Evolutionary conservation across 345 rosid species (phyloP), one percentile per base, ranked within the genome.

Genomic region (Boechera stricta): DNA sequence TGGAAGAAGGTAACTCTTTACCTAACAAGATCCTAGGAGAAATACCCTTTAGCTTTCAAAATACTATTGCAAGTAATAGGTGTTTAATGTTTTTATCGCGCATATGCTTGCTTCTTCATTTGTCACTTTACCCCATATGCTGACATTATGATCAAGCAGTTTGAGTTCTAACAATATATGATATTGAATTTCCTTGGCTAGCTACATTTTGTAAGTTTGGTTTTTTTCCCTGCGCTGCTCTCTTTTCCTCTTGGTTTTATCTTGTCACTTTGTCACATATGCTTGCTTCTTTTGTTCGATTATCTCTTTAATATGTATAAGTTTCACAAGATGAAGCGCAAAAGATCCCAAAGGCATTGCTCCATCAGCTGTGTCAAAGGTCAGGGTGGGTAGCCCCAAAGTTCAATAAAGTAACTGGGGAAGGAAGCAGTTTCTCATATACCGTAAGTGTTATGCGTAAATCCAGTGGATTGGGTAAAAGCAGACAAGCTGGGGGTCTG

Each of bases 381-480:
- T 89, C 91, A 73, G 93, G 93, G 72, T 94, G 97, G 97, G 92
- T 89, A 72, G 96, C 98, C 62, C 98, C 98, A 11, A 94, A 91
- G 75, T 94, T 94, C 69, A 85, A 85, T 69, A 94, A 91, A 81
- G 60, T 89, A 47, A 73, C 64, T 21, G 81, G 71, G 47, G 88
- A 84, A 84, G 88, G 73, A 75, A 80, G 73, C 42, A 66, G 70
- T 33, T 77, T 86, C 80, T 81, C 79, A n/a, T 94, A 94, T 81
- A 49, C 87, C 79, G 85, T 89, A 80, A 90, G 89, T 82, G 82
- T 94, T 67, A 73, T 90, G 49, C 98, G 98, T 67, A 94, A 91
- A 84, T 86, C 97, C 81, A 85, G 85, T 57, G 97, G 97, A 42
- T 81, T 92, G 71, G 98, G 98, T 69, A 94, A 91, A 84, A 91